Evolutionary conservation across 805 yeast species (phyloP), one percentile per base, ranked within the genome.

Genomic region (Groenewaldozyma tartarivorans): DNA sequence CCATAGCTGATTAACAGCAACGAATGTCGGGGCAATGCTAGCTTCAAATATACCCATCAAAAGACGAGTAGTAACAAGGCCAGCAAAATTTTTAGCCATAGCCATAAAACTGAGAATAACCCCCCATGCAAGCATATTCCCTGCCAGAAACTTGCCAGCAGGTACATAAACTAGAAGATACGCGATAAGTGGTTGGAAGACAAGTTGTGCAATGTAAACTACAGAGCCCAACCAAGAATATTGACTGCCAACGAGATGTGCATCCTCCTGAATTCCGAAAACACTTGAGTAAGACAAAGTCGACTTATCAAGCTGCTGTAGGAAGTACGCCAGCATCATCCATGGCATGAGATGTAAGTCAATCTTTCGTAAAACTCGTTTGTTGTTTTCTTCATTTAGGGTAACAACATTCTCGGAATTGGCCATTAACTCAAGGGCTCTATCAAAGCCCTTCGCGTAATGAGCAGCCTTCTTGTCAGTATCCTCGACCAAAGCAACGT

Each of bases 1-100:
- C 72, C 77, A 78, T 57, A 73, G 76, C 18, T 73, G 56, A 3
- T 79, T 75, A 35, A 77, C 53, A 22, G 72, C 61, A 21, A 74
- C 69, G 56, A 73, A 72, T 4, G 76, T 69, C 3, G 84, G 82
- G 16, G 17, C 26, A 75, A 68, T 18, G 7, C 31, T 24, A 11
- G 72, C 61, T 52, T 76, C 81, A 3, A 73, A 58, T 44, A 66
- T 54, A 13, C 82, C 81, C 29, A 74, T 54, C 32, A 74, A 49
- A 2, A 66, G 66, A 52, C 81, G 62, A 13, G 68, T 55, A 11
- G 67, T 63, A 17, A 74, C 48, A 37, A 74, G 63, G 0, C 75
- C 70, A 5, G 69, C 61, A 45, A 64, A 72, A 21, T 54, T 59
- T 30, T 63, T 53, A 4, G 77, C 68, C 13, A 46, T 46, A 15